Percentiles rank a stretch among this genome's conserved stretches.
Conservation (phyloP, 345 rosid species). For the Alliaria petiolata region DNA sequence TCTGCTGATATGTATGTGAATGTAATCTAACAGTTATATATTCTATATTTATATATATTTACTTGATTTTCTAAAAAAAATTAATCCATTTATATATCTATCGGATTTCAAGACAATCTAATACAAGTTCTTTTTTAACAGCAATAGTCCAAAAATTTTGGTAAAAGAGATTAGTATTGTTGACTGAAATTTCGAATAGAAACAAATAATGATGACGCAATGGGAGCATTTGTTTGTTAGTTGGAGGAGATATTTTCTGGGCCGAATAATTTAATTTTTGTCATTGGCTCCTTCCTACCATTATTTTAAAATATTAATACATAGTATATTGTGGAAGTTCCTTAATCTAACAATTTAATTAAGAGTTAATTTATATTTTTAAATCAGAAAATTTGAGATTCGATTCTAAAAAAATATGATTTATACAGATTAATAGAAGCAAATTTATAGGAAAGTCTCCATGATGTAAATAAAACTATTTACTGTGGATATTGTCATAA, state of each 20-base stretch:
- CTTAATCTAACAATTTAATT: too few relatives aligned
- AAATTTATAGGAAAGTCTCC: too few relatives aligned
- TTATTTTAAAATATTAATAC: neutral
- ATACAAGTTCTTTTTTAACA: too few relatives aligned
- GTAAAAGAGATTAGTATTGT: slow-evolving; percentile 14
- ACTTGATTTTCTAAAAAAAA: neutral
- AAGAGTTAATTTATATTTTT: too few relatives aligned
- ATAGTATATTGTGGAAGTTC: too few relatives aligned
- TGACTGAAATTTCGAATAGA: slow-evolving; percentile 16
- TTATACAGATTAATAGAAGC: too few relatives aligned
- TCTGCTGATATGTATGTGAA: neutral
- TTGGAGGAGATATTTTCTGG: slow-evolving; percentile 26
- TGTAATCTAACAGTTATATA: neutral
- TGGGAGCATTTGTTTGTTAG: slow-evolving; percentile 12
- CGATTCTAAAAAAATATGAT: too few relatives aligned
- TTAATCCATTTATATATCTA: too few relatives aligned
- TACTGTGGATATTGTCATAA: too few relatives aligned
- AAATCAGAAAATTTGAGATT: too few relatives aligned
- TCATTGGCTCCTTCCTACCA: slow-evolving; percentile 18
- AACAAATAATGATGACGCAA: slow-evolving; percentile 11
- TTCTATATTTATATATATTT: neutral
- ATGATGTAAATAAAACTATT: too few relatives aligned
- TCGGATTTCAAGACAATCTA: too few relatives aligned
- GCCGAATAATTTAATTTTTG: neutral
- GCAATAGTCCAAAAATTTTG: slow-evolving; percentile 17